Base-by-base conservation (phyloP, 2,329 filamentous ascomycete species). In the Apiospora aurea region DNA sequence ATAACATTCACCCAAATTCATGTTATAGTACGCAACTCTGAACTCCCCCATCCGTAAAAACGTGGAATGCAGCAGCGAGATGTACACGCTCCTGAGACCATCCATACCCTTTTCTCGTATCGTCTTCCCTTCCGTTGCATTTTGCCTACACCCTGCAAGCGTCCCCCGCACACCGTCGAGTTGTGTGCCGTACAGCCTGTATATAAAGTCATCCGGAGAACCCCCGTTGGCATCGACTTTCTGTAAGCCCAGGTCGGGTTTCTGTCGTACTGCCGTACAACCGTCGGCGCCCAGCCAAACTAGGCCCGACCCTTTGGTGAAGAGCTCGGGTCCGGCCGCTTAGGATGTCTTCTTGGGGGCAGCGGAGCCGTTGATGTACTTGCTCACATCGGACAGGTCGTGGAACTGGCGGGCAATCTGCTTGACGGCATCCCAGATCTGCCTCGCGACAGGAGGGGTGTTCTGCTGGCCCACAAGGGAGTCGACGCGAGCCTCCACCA, bases 391-490 rank as follows among this genome's bases (percentile, higher is more conserved):
- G 53, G 95, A 97, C 71, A 88, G 88, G 77, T 94, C 91, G 81
- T 95, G 91, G 79, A 92, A 94, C 84, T 95, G 91, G 81, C 90
- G 88, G 70, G 91, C 87, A 67, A 88, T 83, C 74, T 86, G 86
- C 92, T 98, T 98, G 83, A 94, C 85, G 51, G 85, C 87, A 71
- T 93, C 92, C 96, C 96, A 98, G 70, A 88, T 89, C 80, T 96
- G 90, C 78, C 94, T 90, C 71, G 92, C 93, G 38, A 86, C 90
- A 0, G 95, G 95, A 41, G 95, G 95, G 21, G 93, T 95, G 81
- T 92, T 94, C 87, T 97, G 95, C 78, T 94, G 93, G 70, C 94
- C 93, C 71, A 96, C 90, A 68, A 94, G 87, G 74, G 93, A 92
- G 82, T 98, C 96, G 74, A 96, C 86, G 76, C 94, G 90, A 71